Evolutionary conservation across 176 grass and related monocot genomes (phyloP).

Genomic region (Melocanna baccifera): DNA sequence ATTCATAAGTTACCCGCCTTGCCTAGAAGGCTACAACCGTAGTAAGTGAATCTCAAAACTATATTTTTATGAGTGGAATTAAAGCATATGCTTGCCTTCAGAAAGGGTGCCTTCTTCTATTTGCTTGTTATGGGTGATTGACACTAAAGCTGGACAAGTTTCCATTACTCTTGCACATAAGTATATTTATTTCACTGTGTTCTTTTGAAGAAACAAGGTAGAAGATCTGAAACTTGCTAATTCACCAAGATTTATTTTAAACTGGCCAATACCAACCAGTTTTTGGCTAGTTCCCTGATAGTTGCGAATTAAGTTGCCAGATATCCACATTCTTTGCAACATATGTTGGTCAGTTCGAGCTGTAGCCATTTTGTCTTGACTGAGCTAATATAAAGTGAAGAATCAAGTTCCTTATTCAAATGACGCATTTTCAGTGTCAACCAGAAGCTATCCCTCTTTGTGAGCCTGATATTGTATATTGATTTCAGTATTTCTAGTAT

Average conservation of each 20-base stretch:
- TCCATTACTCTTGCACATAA: not conserved
- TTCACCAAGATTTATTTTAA: not conserved
- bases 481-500: slow-evolving; percentile 1
- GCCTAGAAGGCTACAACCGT: not conserved
- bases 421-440: not conserved
- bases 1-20: not conserved
- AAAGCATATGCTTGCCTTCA: not conserved
- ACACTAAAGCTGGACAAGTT: not conserved
- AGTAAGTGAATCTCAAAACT: not conserved
- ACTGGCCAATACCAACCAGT: not conserved
- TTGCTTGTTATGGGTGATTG: not conserved
- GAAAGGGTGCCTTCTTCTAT: not conserved
- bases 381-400: slow-evolving; percentile 18
- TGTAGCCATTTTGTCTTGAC: not conserved
- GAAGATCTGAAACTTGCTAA: not conserved
- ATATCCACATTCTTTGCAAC: not conserved
- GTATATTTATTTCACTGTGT: not conserved
- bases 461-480: not conserved
- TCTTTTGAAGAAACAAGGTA: not conserved
- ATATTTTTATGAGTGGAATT: not conserved
- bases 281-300: not conserved
- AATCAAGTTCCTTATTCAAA: slow-evolving; percentile 1
- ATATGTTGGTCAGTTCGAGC: not conserved
- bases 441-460: not conserved
- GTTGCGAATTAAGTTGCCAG: not conserved